Evolutionary conservation across 306 rosid species (phyloP).

Genomic region (Pterocarpus macrocarpus): DNA sequence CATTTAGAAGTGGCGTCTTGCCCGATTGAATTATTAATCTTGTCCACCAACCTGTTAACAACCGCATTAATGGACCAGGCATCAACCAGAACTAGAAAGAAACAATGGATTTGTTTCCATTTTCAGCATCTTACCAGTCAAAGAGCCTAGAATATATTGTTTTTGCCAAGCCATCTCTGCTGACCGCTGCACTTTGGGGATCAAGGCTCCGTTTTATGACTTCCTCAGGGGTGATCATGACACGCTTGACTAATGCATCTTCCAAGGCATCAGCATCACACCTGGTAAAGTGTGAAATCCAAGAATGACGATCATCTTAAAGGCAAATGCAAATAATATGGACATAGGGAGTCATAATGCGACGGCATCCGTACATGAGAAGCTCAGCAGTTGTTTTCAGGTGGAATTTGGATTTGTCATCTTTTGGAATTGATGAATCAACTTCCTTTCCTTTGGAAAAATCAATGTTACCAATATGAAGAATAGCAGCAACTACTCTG

Average conservation of each 20-base stretch:
- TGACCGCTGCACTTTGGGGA: slow-evolving; percentile 91
- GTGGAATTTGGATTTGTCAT: slow-evolving; percentile 87
- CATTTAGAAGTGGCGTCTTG: slow-evolving; percentile 87
- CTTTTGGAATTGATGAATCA: slow-evolving; percentile 96
- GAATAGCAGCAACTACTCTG: slow-evolving; percentile 95
- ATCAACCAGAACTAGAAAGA: slow-evolving; percentile 35
- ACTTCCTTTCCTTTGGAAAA: slow-evolving; percentile 87
- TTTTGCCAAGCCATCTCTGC: slow-evolving; percentile 96
- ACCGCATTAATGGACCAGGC: slow-evolving; percentile 46
- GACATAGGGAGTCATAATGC: slow-evolving; percentile 19
- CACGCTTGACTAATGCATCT: slow-evolving; percentile 98
- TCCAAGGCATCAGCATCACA: slow-evolving; percentile 74
- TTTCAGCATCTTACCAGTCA: slow-evolving; percentile 76
- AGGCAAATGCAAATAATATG: slow-evolving; percentile 33
- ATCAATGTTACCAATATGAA: slow-evolving; percentile 86
- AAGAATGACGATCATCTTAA: slow-evolving; percentile 41
- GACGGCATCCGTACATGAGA: slow-evolving; percentile 73
- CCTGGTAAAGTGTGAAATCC: slow-evolving; percentile 63
- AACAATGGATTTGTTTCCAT: slow-evolving; percentile 35
- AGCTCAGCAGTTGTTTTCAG: slow-evolving; percentile 87
- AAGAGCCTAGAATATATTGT: slow-evolving; percentile 92
- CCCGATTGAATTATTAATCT: slow-evolving; percentile 92
- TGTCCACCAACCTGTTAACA: slow-evolving; percentile 90
- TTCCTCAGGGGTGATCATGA: slow-evolving; percentile 99
- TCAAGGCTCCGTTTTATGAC: slow-evolving; percentile 94